phyloP scores from a whole-genome alignment of 2,329 filamentous ascomycete species.

The Ascochyta fabae region DNA sequence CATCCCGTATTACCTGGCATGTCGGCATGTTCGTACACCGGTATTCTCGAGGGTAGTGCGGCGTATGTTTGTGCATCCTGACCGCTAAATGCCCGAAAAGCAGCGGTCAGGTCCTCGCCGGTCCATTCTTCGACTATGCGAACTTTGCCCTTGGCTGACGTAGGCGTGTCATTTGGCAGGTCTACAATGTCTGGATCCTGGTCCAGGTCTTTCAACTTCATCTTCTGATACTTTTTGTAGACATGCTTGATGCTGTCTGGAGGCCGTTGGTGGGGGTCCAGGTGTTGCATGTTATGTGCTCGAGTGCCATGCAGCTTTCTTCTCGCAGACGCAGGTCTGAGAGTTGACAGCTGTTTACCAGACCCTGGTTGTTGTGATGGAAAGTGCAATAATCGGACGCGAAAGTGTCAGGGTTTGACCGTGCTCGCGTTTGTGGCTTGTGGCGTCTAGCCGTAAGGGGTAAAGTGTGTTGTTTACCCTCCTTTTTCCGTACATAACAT shows the following conservation, averaged over 20 bases:
- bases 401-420: constrained; percentile 16
- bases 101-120: constrained; percentile 25
- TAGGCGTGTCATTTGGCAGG: constrained; percentile 39
- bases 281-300: constrained; percentile 31
- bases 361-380: not conserved
- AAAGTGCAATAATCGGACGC: constrained; percentile 2
- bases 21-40: constrained; percentile 67
- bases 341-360: not conserved
- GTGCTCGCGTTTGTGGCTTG: constrained; percentile 30
- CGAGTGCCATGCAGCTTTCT: too few species aligned
- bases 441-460: constrained; percentile 27
- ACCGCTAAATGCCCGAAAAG: constrained; percentile 35
- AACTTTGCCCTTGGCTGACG: constrained; percentile 28
- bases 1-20: constrained; percentile 66
- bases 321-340: not conserved
- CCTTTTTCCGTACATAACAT: constrained; percentile 33
- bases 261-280: constrained; percentile 81
- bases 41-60: constrained; percentile 18
- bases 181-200: constrained; percentile 56
- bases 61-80: constrained; percentile 10
- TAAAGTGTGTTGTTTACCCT: constrained; percentile 29
- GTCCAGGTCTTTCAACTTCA: constrained; percentile 58
- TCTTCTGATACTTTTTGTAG: constrained; percentile 77
- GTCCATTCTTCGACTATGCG: constrained; percentile 33
- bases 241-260: constrained; percentile 71